Percentiles rank a stretch among this genome's conserved stretches.
phyloP scores from a whole-genome alignment of 192 early-diverging fungal species.

The Coemansia pectinata region DNA sequence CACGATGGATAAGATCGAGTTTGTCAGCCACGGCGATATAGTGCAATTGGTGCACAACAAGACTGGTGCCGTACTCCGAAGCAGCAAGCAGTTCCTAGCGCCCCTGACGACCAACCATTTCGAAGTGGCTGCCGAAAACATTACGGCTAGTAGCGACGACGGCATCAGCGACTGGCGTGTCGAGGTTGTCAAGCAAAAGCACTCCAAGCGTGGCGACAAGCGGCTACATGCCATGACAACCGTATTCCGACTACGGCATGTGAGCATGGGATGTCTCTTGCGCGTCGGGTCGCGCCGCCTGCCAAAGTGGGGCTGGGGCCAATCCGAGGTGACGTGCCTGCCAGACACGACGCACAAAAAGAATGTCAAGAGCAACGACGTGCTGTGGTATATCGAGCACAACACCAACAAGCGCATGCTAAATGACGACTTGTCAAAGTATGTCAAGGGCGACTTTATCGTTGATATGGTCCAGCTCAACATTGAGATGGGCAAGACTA shows the following conservation, averaged over 20 bases:
- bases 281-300: constrained; percentile 68
- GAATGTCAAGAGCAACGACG: constrained; percentile 51
- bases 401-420: constrained; percentile 38
- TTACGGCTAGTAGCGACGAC: constrained; percentile 69
- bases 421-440: constrained; percentile 39
- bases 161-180: constrained; percentile 68
- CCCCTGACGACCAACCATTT: constrained; percentile 70
- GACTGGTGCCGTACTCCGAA: constrained; percentile 61
- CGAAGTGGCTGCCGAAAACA: constrained; percentile 59
- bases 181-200: constrained; percentile 54
- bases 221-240: constrained; percentile 61
- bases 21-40: constrained; percentile 73
- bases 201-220: constrained; percentile 52
- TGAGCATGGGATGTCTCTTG: constrained; percentile 74
- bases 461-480: constrained; percentile 50
- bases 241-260: constrained; percentile 73
- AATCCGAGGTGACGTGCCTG: constrained; percentile 91
- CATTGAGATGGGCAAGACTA: constrained; percentile 53
- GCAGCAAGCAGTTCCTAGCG: constrained; percentile 63
- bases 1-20: constrained; percentile 52
- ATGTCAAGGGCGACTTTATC: constrained; percentile 38
- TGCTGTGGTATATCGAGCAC: constrained; percentile 59
- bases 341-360: constrained; percentile 80
- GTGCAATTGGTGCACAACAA: constrained; percentile 72
- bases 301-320: constrained; percentile 87